Evolutionary conservation across 257 asterid species (phyloP).

Genomic region (Scutellaria barbata): DNA sequence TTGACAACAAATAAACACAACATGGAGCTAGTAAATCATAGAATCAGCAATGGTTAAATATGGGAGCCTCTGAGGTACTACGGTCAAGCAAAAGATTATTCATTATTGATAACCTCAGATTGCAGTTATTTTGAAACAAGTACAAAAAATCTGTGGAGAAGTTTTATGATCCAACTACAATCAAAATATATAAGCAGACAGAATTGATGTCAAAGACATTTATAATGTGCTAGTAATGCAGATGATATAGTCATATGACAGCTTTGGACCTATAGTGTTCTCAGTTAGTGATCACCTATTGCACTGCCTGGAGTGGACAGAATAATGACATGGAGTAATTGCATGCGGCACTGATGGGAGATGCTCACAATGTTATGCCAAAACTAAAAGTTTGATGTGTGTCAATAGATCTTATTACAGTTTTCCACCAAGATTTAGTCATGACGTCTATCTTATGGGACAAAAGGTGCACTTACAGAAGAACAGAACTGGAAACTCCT

Average conservation of each 20-base stretch:
- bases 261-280: background rate
- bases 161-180: background rate
- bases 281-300: background rate
- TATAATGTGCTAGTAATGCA: too few relatives aligned
- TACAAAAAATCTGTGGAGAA: background rate
- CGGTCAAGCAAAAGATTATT: background rate
- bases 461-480: background rate
- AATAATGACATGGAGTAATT: constrained; percentile 17
- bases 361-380: background rate
- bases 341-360: background rate
- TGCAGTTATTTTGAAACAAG: background rate
- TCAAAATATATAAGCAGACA: background rate
- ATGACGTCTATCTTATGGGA: background rate
- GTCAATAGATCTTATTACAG: background rate
- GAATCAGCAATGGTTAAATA: background rate
- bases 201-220: too few relatives aligned
- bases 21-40: background rate
- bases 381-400: background rate
- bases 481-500: background rate
- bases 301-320: background rate
- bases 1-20: constrained; percentile 3
- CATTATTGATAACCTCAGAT: background rate
- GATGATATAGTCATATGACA: too few relatives aligned
- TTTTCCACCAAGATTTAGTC: background rate
- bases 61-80: background rate